A percentile compares a stretch with the other conserved stretches of the same genome.
These are phyloP conservation scores for Oxyria digyna DNA, from an alignment of 148 eudicot genomes.

Conservation along the genomic window DNA sequence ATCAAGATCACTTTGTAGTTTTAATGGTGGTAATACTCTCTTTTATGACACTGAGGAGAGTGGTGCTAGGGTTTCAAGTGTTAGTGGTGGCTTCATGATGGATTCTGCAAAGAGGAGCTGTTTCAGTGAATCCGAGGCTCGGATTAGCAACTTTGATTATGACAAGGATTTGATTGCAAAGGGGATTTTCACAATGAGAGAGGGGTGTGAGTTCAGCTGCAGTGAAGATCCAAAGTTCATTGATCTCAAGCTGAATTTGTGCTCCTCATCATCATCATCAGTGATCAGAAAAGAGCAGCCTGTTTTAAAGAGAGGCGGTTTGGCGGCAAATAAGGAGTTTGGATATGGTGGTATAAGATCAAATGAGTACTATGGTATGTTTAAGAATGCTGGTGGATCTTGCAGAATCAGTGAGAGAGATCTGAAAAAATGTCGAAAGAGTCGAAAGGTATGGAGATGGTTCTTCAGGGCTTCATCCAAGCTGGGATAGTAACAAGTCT, in stretches of 20 bases:
- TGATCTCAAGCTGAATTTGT: constrained; percentile 52
- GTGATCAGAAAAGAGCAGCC: constrained; percentile 21
- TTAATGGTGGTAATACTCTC: constrained; percentile 18
- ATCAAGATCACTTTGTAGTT: constrained; percentile 73
- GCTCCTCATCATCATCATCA: constrained; percentile 8
- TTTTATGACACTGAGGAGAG: constrained; percentile 30
- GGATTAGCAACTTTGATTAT: constrained; percentile 42
- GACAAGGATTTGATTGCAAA: constrained; percentile 14
- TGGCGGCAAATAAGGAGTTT: constrained; percentile 18
- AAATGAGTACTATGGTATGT: constrained; percentile 14
- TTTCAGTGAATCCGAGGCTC: constrained; percentile 54
- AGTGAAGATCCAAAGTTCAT: constrained; percentile 64
- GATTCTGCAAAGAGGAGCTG: constrained; percentile 44
- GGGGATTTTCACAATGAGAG: constrained; percentile 25
- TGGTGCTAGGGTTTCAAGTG: constrained; percentile 52
- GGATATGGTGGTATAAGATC: constrained; percentile 20
- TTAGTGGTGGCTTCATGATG: constrained; percentile 34
- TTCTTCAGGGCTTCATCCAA: constrained; percentile 38
- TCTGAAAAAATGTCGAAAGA: constrained; percentile 35
- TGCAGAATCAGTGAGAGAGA: constrained; percentile 46
- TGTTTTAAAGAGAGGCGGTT: constrained; percentile 20
- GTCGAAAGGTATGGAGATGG: constrained; percentile 73
- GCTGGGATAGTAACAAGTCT: constrained; percentile 4
- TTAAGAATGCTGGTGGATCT: constrained; percentile 27
- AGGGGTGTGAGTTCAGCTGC: constrained; percentile 42